Conservation (phyloP, 2,329 filamentous ascomycete species). For the Cryphonectria carpinicola region DNA sequence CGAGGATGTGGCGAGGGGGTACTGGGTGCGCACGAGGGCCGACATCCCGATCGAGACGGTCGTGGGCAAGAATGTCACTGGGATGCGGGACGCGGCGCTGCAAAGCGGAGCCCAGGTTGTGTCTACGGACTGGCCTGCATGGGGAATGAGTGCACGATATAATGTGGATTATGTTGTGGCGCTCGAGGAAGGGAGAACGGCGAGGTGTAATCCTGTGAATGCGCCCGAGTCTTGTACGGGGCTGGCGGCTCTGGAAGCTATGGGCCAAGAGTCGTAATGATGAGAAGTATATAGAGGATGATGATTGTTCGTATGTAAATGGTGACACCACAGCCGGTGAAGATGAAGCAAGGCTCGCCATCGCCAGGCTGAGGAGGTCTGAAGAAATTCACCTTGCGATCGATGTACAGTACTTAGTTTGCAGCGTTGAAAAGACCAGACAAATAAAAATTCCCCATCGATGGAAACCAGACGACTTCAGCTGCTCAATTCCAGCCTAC, state of each 20-base stretch:
- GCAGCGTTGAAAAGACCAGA: background rate
- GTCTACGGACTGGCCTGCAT: conserved; percentile 52
- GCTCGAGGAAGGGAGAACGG: background rate
- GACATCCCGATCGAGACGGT: conserved; percentile 51
- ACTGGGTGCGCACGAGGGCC: conserved; percentile 53
- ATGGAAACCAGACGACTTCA: background rate
- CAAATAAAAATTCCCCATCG: background rate
- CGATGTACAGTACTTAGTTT: background rate
- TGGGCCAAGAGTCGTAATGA: background rate
- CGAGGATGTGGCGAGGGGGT: conserved; percentile 48
- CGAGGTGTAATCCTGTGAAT: conserved; percentile 14
- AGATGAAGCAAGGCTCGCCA: background rate
- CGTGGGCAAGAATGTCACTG: conserved; percentile 43
- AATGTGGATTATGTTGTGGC: conserved; percentile 49
- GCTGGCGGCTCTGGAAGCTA: background rate
- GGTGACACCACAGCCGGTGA: background rate
- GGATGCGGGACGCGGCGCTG: conserved; percentile 47
- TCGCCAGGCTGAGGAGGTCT: background rate
- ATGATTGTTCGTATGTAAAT: too few species aligned
- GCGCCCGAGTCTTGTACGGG: conserved; percentile 3
- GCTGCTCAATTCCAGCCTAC: background rate
- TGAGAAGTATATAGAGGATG: too few species aligned
- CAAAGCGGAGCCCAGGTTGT: conserved; percentile 54
- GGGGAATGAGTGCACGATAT: conserved; percentile 51
- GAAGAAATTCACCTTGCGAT: background rate